Conservation (phyloP, 371 early-diverging fungal species). For the Encephalitozoon romaleae region DNA sequence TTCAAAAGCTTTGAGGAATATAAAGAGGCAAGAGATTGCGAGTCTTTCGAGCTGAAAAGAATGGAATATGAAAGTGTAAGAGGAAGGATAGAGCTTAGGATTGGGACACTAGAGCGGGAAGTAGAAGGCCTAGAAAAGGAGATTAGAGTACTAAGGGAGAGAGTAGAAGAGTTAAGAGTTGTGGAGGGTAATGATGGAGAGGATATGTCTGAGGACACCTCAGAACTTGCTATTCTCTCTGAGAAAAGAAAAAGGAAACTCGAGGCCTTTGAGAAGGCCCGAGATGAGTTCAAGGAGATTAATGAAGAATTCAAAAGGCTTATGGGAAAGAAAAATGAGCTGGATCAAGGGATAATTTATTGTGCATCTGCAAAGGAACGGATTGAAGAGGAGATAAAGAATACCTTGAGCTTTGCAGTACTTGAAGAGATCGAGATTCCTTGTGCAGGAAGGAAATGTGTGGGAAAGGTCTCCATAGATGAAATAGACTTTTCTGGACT, state of each 20-base stretch:
- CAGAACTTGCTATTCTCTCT: conserved; percentile 62
- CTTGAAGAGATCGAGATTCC: conserved; percentile 22
- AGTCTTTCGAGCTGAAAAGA: background rate
- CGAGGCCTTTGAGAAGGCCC: background rate
- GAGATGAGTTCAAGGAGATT: background rate
- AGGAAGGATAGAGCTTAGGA: background rate
- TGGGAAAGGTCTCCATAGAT: background rate
- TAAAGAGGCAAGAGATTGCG: conserved; percentile 26
- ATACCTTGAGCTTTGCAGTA: conserved; percentile 18
- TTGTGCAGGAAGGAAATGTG: background rate
- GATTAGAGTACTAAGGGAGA: background rate
- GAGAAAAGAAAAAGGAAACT: conserved; percentile 64
- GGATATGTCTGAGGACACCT: background rate
- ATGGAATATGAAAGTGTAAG: conserved; percentile 19
- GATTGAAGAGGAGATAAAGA: conserved; percentile 42
- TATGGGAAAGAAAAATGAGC: background rate
- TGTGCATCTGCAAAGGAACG: background rate
- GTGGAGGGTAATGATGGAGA: conserved; percentile 1
- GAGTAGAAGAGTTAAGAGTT: background rate
- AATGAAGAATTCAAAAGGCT: background rate
- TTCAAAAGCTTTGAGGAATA: conserved; percentile 18
- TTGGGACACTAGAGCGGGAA: conserved; percentile 17
- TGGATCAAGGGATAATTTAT: conserved; percentile 17
- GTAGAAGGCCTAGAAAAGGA: conserved; percentile 25
- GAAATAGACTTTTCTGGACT: conserved; percentile 45